These are phyloP conservation scores for Plasmodium vinckei DNA, from an alignment of 169 alveolate genomes.

Conservation along the genomic window DNA sequence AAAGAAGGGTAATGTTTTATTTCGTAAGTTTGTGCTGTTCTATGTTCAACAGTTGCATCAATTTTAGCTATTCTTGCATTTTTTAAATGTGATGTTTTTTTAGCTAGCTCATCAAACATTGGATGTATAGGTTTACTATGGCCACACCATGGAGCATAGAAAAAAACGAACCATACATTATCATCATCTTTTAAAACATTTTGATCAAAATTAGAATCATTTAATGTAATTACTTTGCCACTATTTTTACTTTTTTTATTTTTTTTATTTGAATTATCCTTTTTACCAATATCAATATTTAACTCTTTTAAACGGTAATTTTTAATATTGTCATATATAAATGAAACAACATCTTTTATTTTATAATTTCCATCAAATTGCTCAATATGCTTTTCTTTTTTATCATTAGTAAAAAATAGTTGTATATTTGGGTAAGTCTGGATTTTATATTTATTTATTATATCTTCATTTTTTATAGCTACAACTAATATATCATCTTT, in stretches of 20 bases:
- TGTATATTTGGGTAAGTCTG: slow-evolving; percentile 93
- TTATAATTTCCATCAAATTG: slow-evolving; percentile 78
- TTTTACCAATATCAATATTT: slow-evolving; percentile 29
- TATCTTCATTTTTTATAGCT: slow-evolving; percentile 85
- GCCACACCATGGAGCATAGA: slow-evolving; percentile 98
- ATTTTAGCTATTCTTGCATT: slow-evolving; percentile 85
- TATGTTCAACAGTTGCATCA: slow-evolving; percentile 84
- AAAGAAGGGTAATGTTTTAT: slow-evolving; percentile 90
- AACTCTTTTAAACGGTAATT: slow-evolving; percentile 76
- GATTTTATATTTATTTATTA: slow-evolving; percentile 82
- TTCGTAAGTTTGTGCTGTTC: slow-evolving; percentile 77
- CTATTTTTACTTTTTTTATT: slow-evolving; percentile 61
- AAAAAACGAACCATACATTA: slow-evolving; percentile 88
- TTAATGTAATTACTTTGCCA: slow-evolving; percentile 81
- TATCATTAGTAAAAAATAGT: slow-evolving; percentile 82
- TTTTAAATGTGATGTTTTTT: slow-evolving; percentile 89
- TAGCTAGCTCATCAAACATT: slow-evolving; percentile 93
- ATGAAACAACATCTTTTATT: slow-evolving; percentile 80
- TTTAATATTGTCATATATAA: slow-evolving; percentile 82
- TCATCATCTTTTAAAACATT: slow-evolving; percentile 83
- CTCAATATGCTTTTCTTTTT: slow-evolving; percentile 47
- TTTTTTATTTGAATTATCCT: slow-evolving; percentile 71
- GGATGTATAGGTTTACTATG: slow-evolving; percentile 97
- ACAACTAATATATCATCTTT: slow-evolving; percentile 83
- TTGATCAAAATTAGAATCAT: slow-evolving; percentile 81